A percentile compares a stretch with the other conserved stretches of the same genome.
Evolutionary conservation across 148 eudicot genomes (phyloP).

Genomic region (Nepenthes gracilis): DNA sequence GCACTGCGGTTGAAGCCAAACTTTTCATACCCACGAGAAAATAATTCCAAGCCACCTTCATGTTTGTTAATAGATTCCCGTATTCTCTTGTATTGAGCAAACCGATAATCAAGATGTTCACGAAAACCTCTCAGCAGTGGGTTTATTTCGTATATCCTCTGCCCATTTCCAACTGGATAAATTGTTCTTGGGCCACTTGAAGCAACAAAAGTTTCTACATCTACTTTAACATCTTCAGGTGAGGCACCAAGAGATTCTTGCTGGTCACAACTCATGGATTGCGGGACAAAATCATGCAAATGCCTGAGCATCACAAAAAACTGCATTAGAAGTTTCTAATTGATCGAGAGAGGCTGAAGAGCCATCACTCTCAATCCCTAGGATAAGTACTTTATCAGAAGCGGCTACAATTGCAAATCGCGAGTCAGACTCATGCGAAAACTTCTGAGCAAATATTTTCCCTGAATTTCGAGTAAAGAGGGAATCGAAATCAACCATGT

Average conservation of each 20-base stretch:
- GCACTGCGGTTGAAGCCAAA: constrained; percentile 69
- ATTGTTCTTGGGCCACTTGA: constrained; percentile 28
- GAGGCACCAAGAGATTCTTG: constrained; percentile 17
- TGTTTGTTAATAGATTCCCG: constrained; percentile 74
- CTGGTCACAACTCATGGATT: constrained; percentile 15
- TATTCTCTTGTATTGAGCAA: constrained; percentile 36
- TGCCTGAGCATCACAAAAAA: constrained; percentile 1
- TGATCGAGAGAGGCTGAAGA: constrained; percentile 17
- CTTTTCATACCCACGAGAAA: constrained; percentile 92
- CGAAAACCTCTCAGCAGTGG: constrained; percentile 47
- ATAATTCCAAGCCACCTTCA: constrained; percentile 85
- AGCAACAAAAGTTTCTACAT: constrained; percentile 11
- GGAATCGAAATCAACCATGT: too few relatives aligned
- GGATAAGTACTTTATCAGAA: constrained; percentile 71
- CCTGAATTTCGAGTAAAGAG: constrained; percentile 38
- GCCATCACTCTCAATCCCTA: constrained; percentile 46
- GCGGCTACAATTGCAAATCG: constrained; percentile 41
- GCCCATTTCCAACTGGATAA: constrained; percentile 81
- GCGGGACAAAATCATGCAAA: constrained; percentile 18
- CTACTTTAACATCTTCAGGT: constrained; percentile 19
- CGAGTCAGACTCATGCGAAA: constrained; percentile 49
- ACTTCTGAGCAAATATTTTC: constrained; percentile 52
- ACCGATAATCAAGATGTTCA: constrained; percentile 90
- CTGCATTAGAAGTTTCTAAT: constrained; percentile 30
- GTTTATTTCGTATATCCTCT: constrained; percentile 80